Conservation (phyloP, 108 stramenopile species). For the Cylindrotheca closterium region DNA sequence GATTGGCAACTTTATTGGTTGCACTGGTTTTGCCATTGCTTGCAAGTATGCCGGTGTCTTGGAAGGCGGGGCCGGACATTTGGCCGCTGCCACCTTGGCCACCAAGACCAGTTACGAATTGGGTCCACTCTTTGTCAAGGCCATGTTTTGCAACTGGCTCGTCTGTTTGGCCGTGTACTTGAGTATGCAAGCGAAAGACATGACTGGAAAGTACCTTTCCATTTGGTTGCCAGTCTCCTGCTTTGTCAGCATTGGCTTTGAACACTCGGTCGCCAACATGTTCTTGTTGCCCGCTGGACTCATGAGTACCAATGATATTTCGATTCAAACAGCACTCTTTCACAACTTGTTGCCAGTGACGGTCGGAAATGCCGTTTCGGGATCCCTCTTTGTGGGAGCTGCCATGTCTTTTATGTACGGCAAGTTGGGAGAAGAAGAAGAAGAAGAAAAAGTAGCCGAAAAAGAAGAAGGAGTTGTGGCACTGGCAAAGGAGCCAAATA, state of each 20-base stretch:
- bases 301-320: not conserved
- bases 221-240: constrained; percentile 34
- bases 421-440: not conserved
- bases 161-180: constrained; percentile 50
- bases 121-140: constrained; percentile 36
- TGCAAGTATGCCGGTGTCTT: constrained; percentile 10
- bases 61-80: constrained; percentile 4
- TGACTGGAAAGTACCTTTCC: constrained; percentile 38
- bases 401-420: constrained; percentile 14
- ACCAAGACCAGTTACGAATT: constrained; percentile 26
- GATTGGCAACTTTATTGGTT: constrained; percentile 36
- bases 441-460: too few relatives aligned
- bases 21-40: constrained; percentile 11
- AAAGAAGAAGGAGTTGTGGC: too few relatives aligned
- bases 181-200: constrained; percentile 14
- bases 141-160: constrained; percentile 65
- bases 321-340: constrained; percentile 12
- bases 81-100: constrained; percentile 6
- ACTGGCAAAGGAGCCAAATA: too few relatives aligned
- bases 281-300: constrained; percentile 45
- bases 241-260: constrained; percentile 42
- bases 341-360: constrained; percentile 14
- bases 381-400: constrained; percentile 10
- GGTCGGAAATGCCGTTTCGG: constrained; percentile 8
- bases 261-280: constrained; percentile 73